Base-by-base conservation (phyloP, 2,329 filamentous ascomycete species). In the Fusarium ambrosium region DNA sequence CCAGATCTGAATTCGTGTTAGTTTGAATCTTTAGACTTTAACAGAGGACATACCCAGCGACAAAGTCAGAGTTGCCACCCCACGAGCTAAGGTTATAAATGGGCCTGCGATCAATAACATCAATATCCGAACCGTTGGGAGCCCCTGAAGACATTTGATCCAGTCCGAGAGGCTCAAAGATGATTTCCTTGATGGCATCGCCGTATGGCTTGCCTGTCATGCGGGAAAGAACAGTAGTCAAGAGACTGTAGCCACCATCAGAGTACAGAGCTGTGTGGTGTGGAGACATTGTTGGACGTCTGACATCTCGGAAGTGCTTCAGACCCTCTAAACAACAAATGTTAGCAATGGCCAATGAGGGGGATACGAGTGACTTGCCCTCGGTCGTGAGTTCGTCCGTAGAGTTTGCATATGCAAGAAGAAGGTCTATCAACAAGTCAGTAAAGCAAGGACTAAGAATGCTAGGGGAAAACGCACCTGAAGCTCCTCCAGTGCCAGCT, bases 231-330 rank as follows among this genome's bases (percentile, higher is more conserved):
- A 80, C 37, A 1, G 55, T 10, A 0, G 70, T 70, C 0, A 79
- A 56, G 10, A 78, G 29, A 3, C 58, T 65, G 20, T 62, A 80
- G 0, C 76, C 78, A 4, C 45, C 75, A 29, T 78, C 77, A 0
- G 78, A 79, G n/a, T 79, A 79, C 0, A 70, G 39, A 3, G 70
- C 73, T 70, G 48, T 78, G 68, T 22, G 59, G 24, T 60, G 77
- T 0, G 76, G 62, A 1, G 64, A n/a, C 13, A 56, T 45, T 0
- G 74, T 68, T 5, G 76, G 74, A 8, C 22, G 67, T 13, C 74
- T 76, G 1, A 7, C 13, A 24, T 76, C 59, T 1, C 71, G 67
- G 68, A 77, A 77, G 2, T 29, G 69, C 0, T 27, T 20, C 0
- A 77, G 24, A 2, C 77, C 63, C 0, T 16, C 76, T 72, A n/a